A percentile compares a stretch with the other conserved stretches of the same genome.
Evolutionary conservation across 768 basidiomycete genomes (phyloP).

Genomic region (Omphalotus guepiniiformis): DNA sequence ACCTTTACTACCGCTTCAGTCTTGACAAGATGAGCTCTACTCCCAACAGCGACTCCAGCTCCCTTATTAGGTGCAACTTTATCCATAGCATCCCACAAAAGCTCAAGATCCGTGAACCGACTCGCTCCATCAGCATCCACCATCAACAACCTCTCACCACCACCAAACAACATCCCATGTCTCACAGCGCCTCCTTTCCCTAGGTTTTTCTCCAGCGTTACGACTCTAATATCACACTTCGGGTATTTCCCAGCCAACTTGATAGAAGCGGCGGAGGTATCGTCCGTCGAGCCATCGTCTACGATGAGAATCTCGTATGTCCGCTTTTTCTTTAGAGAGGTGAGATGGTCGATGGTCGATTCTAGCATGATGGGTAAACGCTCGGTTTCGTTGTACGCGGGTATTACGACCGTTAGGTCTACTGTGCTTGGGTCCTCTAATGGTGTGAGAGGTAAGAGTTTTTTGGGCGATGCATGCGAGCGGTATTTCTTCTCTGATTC

Average conservation of each 20-base stretch:
- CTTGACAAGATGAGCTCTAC: conserved; percentile 87
- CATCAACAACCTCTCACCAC: conserved; percentile 79
- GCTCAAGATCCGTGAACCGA: conserved; percentile 76
- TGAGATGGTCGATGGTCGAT: conserved; percentile 65
- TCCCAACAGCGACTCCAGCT: conserved; percentile 75
- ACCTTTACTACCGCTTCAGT: conserved; percentile 95
- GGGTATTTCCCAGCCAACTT: conserved; percentile 52
- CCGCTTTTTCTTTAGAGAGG: conserved; percentile 35
- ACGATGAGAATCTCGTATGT: conserved; percentile 83
- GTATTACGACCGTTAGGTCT: conserved; percentile 79
- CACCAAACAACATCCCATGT: conserved; percentile 83
- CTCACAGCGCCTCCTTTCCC: conserved; percentile 94
- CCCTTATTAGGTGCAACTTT: conserved; percentile 41
- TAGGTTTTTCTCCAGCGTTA: conserved; percentile 73
- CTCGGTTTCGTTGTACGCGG: conserved; percentile 88
- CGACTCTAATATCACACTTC: conserved; percentile 65
- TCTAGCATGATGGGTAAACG: conserved; percentile 83
- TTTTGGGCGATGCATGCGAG: conserved; percentile 47
- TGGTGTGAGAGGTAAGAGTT: conserved; percentile 51
- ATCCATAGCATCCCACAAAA: conserved; percentile 77
- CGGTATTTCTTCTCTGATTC: conserved; percentile 70
- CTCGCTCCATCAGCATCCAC: conserved; percentile 96
- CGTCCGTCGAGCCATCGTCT: conserved; percentile 86
- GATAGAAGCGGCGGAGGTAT: conserved; percentile 63
- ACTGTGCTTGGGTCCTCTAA: conserved; percentile 55